Conservation (phyloP, 192 early-diverging fungal genomes). For the Backusella westeae region DNA sequence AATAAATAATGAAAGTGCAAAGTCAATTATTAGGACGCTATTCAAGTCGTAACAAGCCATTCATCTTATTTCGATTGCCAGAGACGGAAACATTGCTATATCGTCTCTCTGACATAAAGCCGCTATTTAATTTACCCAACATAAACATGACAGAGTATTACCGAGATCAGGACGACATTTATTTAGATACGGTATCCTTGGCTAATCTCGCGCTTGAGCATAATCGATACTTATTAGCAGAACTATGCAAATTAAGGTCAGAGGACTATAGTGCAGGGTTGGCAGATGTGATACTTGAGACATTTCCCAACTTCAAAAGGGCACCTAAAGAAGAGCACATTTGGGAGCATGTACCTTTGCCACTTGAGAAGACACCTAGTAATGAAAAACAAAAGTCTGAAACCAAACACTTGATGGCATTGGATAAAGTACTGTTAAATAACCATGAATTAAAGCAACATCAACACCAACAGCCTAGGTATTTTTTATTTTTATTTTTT, state of each 20-base stretch:
- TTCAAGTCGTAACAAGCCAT: no score
- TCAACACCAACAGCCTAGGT: background rate
- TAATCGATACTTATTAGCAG: constrained; percentile 29
- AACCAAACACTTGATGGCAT: constrained; percentile 25
- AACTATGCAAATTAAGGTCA: constrained; percentile 31
- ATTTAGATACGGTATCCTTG: constrained; percentile 30
- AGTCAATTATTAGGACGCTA: no score
- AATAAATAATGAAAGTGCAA: no score
- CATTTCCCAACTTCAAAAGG: constrained; percentile 12
- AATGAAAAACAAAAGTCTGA: background rate
- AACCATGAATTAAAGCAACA: background rate
- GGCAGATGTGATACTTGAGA: constrained; percentile 13
- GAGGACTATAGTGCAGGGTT: constrained; percentile 13
- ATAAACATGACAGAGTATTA: background rate
- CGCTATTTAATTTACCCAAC: constrained; percentile 1
- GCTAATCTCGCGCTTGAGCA: constrained; percentile 26
- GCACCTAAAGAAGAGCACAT: constrained; percentile 13
- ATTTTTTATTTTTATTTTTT: no score
- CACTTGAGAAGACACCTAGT: background rate
- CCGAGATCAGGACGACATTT: constrained; percentile 28
- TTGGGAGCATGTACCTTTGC: constrained; percentile 10
- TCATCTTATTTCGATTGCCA: no score
- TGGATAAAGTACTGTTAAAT: constrained; percentile 30
- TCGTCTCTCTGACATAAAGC: constrained; percentile 4
- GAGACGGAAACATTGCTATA: background rate